Percentiles rank a stretch among this genome's conserved stretches.
These are phyloP conservation scores for Phaeomoniella chlamydospora DNA, from an alignment of 2,329 filamentous ascomycete genomes.

Conservation along the genomic window DNA sequence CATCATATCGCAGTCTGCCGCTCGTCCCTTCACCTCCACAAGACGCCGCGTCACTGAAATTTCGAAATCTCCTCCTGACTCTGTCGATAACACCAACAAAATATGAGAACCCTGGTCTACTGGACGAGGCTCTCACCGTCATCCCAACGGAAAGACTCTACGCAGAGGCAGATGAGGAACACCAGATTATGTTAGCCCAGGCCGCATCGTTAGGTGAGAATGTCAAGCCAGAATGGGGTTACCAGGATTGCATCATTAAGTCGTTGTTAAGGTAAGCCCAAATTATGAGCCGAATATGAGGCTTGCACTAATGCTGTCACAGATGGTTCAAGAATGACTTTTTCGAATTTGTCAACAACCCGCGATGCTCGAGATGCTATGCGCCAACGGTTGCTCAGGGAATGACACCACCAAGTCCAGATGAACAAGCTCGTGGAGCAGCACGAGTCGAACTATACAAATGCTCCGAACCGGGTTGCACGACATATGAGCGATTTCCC, in stretches of 20 bases:
- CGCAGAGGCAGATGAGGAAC: constrained; percentile 84
- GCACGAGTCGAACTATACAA: constrained; percentile 78
- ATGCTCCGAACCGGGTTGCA: constrained; percentile 64
- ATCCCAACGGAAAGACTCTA: constrained; percentile 88
- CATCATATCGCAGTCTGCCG: constrained; percentile 48
- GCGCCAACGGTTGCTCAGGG: constrained; percentile 73
- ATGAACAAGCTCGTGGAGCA: constrained; percentile 80
- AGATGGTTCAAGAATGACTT: constrained; percentile 95
- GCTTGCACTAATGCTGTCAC: constrained; percentile 5
- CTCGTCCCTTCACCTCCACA: constrained; percentile 62
- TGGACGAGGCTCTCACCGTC: constrained; percentile 78
- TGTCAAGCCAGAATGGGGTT: constrained; percentile 78
- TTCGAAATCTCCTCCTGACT: constrained; percentile 69
- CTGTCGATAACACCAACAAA: constrained; percentile 79
- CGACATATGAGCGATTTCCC: constrained; percentile 75
- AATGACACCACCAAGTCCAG: constrained; percentile 70
- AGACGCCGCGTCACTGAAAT: constrained; percentile 57
- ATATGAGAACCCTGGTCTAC: constrained; percentile 88
- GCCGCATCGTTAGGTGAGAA: constrained; percentile 75
- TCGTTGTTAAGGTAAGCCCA: constrained; percentile 61
- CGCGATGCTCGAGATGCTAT: constrained; percentile 65
- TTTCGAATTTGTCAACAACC: constrained; percentile 95
- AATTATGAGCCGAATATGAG: no score
- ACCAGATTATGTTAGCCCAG: constrained; percentile 72
- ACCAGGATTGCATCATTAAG: constrained; percentile 90